These are phyloP conservation scores for Vigna reflexopilosa DNA, from an alignment of 306 rosid species.

Conservation along the genomic window DNA sequence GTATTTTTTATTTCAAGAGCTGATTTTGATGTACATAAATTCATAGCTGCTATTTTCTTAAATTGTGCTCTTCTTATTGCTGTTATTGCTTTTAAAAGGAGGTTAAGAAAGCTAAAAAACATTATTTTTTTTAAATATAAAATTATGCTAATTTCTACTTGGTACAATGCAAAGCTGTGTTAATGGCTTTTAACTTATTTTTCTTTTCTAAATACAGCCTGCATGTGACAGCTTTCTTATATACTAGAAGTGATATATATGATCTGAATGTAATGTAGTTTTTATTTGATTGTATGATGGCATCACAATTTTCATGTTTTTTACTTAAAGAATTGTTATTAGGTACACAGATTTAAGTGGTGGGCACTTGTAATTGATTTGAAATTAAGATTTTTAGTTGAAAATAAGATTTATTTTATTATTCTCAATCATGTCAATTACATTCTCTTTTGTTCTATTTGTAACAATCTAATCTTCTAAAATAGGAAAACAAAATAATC, in stretches of 20 bases:
- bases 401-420: too few species aligned
- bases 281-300: background rate
- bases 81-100: background rate
- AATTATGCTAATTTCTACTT: background rate
- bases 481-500: too few species aligned
- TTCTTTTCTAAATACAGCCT: background rate
- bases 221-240: background rate
- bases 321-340: background rate
- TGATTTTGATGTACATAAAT: constrained; percentile 8
- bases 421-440: too few species aligned
- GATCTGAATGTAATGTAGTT: background rate
- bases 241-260: background rate
- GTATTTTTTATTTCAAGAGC: constrained; percentile 26
- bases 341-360: background rate
- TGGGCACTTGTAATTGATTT: background rate
- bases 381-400: background rate
- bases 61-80: background rate
- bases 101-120: background rate
- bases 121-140: too few species aligned
- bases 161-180: background rate
- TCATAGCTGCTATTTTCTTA: background rate
- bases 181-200: background rate
- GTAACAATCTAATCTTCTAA: too few species aligned
- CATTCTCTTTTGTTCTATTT: too few species aligned
- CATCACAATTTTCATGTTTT: constrained; percentile 8